phyloP scores from a whole-genome alignment of 129 eudicot genomes.

The Flaveria brownii region DNA sequence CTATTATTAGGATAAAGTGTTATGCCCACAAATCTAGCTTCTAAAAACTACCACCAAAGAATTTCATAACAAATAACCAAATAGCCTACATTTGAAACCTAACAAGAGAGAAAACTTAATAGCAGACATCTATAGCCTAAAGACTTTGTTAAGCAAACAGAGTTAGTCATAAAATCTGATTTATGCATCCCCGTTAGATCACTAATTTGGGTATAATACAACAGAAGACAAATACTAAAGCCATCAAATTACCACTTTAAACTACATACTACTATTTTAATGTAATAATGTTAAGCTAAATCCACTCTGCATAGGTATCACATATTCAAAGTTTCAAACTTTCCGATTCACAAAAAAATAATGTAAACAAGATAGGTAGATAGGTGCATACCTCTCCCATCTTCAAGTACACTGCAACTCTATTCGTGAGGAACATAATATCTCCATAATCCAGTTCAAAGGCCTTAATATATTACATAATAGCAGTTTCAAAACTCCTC shows the following conservation, averaged over 20 bases:
- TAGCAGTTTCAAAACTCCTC: conserved; percentile 82
- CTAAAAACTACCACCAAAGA: not conserved
- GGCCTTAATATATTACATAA: conserved; percentile 63
- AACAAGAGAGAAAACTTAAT: not conserved
- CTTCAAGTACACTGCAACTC: conserved; percentile 95
- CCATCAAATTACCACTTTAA: not conserved
- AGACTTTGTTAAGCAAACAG: not conserved
- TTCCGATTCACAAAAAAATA: not conserved
- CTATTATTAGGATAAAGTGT: not conserved
- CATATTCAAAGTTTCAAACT: not conserved
- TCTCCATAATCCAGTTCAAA: conserved; percentile 80
- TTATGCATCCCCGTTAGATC: not conserved
- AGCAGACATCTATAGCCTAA: not conserved
- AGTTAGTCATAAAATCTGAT: not conserved
- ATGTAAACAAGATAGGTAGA: not conserved
- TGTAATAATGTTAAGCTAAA: not conserved
- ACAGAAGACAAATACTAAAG: not conserved
- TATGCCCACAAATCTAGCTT: not conserved
- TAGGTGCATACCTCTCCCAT: conserved; percentile 76
- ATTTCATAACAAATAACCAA: not conserved
- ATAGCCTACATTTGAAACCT: not conserved
- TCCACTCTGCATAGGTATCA: not conserved
- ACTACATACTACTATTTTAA: not conserved
- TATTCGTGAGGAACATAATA: conserved; percentile 74
- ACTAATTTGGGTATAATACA: not conserved